Conservation (phyloP, 805 yeast genomes). For the Candida vartiovaarae region DNA sequence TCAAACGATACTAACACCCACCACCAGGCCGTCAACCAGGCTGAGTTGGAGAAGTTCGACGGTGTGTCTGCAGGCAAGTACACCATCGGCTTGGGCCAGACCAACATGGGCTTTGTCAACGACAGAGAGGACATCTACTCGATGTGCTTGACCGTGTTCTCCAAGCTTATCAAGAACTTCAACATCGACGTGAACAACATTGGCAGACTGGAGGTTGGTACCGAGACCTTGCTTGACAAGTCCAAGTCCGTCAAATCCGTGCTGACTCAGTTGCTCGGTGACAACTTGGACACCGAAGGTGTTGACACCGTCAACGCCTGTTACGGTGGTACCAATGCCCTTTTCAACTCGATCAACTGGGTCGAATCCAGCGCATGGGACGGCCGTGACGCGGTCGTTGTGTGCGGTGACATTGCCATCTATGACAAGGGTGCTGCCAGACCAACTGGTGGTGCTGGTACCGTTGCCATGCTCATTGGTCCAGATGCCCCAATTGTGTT, state of each 20-base stretch:
- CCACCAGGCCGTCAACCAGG: constrained; percentile 63
- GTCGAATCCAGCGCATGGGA: constrained; percentile 95
- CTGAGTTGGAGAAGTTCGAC: constrained; percentile 78
- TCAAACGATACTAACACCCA: background rate
- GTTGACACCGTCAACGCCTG: constrained; percentile 95
- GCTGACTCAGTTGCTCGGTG: constrained; percentile 87
- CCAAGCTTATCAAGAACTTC: constrained; percentile 71
- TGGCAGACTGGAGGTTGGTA: constrained; percentile 97
- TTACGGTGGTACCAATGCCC: constrained; percentile 96
- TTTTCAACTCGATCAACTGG: constrained; percentile 93
- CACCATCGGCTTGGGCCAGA: constrained; percentile 98
- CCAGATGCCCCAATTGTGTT: constrained; percentile 97
- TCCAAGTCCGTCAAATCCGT: constrained; percentile 96
- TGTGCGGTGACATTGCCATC: constrained; percentile 96
- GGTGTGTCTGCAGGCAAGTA: constrained; percentile 90
- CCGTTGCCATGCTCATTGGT: constrained; percentile 90
- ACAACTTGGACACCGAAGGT: constrained; percentile 90
- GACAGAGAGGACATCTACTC: constrained; percentile 98
- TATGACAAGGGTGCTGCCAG: constrained; percentile 97
- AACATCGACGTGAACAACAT: constrained; percentile 71
- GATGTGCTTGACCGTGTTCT: constrained; percentile 80
- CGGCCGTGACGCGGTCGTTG: constrained; percentile 95
- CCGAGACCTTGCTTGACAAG: constrained; percentile 94
- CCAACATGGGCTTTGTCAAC: constrained; percentile 94
- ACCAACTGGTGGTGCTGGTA: constrained; percentile 99